phyloP scores from a whole-genome alignment of 768 basidiomycete genomes.

The Mycena vulgaris region DNA sequence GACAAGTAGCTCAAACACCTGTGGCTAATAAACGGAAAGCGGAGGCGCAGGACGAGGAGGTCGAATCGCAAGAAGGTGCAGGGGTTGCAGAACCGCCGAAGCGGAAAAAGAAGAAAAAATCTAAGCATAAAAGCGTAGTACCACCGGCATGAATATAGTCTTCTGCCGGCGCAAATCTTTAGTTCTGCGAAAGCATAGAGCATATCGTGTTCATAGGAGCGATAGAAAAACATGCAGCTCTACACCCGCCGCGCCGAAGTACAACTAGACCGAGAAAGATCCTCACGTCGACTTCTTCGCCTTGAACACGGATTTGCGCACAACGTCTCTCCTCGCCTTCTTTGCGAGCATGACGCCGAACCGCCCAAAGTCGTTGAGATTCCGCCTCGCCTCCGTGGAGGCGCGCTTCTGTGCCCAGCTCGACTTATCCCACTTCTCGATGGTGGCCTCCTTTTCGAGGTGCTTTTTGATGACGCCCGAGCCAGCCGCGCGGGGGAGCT shows the following conservation, averaged over 20 bases:
- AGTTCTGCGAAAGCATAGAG: slow-evolving; percentile 22
- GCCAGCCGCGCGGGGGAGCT: slow-evolving; percentile 91
- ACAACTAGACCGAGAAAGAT: slow-evolving; percentile 36
- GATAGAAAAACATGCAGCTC: slow-evolving; percentile 23
- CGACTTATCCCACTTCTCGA: slow-evolving; percentile 92
- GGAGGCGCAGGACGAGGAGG: slow-evolving; percentile 38
- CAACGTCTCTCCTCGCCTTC: slow-evolving; percentile 86
- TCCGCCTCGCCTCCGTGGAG: slow-evolving; percentile 80
- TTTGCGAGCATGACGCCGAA: slow-evolving; percentile 92
- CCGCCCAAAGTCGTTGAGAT: slow-evolving; percentile 91
- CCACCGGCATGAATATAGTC: slow-evolving; percentile 14
- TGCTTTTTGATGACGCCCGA: slow-evolving; percentile 87
- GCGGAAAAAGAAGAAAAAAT: slow-evolving; percentile 43
- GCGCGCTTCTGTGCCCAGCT: slow-evolving; percentile 91
- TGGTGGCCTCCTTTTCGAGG: slow-evolving; percentile 86
- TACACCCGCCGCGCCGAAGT: slow-evolving; percentile 26
- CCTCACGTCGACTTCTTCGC: slow-evolving; percentile 58
- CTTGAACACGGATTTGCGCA: slow-evolving; percentile 79
- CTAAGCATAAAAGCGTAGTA: slow-evolving; percentile 32
- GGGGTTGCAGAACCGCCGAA: slow-evolving; percentile 18
- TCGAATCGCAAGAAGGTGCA: slow-evolving; percentile 20
- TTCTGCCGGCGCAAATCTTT: not conserved
- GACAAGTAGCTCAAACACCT: slow-evolving; percentile 20
- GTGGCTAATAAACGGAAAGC: slow-evolving; percentile 45
- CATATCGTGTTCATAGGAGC: slow-evolving; percentile 37